Evolutionary conservation across 2,329 filamentous ascomycete genomes (phyloP).

Genomic region (Xylaria sp.): DNA sequence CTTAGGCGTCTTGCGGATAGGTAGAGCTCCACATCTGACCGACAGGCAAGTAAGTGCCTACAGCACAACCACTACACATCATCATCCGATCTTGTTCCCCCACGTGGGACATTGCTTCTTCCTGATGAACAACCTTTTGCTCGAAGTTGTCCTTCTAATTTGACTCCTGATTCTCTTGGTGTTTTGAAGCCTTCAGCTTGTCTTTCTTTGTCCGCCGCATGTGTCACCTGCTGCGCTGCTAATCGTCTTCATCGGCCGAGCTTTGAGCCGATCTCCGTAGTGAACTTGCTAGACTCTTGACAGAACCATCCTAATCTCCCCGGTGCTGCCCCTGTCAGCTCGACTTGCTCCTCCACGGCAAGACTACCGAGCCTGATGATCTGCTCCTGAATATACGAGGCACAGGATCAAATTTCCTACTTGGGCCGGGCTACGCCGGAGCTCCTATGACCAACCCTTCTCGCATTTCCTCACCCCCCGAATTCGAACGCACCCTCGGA

Average conservation of each 20-base stretch:
- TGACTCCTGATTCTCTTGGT: neutral
- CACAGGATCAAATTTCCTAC: conserved; percentile 9
- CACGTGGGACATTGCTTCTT: conserved; percentile 11
- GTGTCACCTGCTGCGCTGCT: neutral
- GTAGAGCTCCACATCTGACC: neutral
- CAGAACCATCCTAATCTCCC: neutral
- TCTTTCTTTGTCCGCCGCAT: conserved; percentile 4
- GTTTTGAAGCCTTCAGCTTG: neutral
- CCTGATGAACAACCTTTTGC: neutral
- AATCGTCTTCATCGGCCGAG: neutral
- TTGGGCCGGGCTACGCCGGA: neutral
- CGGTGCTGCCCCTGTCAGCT: neutral
- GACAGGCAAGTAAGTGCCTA: too few species aligned
- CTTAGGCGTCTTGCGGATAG: neutral
- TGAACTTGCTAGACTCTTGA: conserved; percentile 2
- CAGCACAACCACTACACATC: neutral
- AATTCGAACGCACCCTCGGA: neutral
- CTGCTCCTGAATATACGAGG: neutral
- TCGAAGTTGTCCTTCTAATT: neutral
- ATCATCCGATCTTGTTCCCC: conserved; percentile 10
- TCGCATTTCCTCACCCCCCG: neutral
- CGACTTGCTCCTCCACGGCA: neutral
- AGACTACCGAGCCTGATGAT: neutral
- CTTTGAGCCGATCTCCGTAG: neutral
- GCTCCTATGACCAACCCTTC: neutral